Evolutionary conservation across 2,329 filamentous ascomycete genomes (phyloP).

Genomic region (Didymella arachidicola): DNA sequence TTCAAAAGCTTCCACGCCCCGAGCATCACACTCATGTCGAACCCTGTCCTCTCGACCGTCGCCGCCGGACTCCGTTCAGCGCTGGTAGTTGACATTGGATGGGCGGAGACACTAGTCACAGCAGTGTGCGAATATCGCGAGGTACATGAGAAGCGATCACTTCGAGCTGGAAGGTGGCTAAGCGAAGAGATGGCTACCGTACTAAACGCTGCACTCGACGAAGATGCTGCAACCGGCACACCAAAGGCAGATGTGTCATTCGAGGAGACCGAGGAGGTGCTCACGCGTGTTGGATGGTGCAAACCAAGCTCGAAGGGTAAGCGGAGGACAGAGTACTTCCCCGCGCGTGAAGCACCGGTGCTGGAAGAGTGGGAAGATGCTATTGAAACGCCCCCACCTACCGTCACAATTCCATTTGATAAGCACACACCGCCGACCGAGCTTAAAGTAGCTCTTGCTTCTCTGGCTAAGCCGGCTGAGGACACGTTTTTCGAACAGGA

Average conservation of each 20-base stretch:
- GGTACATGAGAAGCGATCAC: slow-evolving; percentile 72
- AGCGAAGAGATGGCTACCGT: slow-evolving; percentile 73
- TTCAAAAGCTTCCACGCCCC: slow-evolving; percentile 84
- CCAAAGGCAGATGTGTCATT: slow-evolving; percentile 59
- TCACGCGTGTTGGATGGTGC: slow-evolving; percentile 82
- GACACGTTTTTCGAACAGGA: slow-evolving; percentile 72
- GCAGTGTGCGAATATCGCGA: slow-evolving; percentile 91
- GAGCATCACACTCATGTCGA: slow-evolving; percentile 80
- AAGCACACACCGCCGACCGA: slow-evolving; percentile 55
- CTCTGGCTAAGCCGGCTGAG: slow-evolving; percentile 78
- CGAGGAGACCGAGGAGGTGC: slow-evolving; percentile 81
- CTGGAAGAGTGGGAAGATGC: slow-evolving; percentile 56
- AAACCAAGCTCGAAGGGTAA: slow-evolving; percentile 41
- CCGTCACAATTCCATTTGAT: slow-evolving; percentile 46
- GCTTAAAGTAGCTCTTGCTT: slow-evolving; percentile 72
- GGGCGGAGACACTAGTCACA: slow-evolving; percentile 87
- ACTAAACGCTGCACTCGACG: slow-evolving; percentile 59
- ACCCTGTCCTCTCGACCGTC: slow-evolving; percentile 75
- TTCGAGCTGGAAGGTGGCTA: slow-evolving; percentile 77
- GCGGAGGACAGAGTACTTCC: slow-evolving; percentile 44
- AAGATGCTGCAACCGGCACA: slow-evolving; percentile 34
- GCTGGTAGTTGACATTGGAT: slow-evolving; percentile 88
- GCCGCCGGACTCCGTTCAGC: slow-evolving; percentile 86
- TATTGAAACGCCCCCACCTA: slow-evolving; percentile 43
- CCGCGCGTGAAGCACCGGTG: slow-evolving; percentile 47